Evolutionary conservation across 2,329 filamentous ascomycete species (phyloP).

Genomic region (Metarhizium rileyi): DNA sequence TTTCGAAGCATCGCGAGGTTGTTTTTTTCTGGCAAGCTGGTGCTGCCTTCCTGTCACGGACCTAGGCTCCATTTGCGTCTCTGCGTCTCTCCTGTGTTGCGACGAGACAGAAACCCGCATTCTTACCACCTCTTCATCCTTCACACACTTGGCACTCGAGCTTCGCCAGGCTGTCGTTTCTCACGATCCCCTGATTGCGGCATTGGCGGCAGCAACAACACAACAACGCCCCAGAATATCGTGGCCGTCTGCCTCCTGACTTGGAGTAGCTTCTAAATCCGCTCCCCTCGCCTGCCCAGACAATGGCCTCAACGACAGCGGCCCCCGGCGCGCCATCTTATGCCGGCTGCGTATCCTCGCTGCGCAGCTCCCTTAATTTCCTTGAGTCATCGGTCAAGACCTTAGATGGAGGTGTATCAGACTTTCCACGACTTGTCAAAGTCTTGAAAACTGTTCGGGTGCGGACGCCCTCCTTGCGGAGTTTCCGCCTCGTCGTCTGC

Average conservation of each 20-base stretch:
- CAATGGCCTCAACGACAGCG: conserved; percentile 14
- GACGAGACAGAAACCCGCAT: conserved; percentile 3
- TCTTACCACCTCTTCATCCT: background rate
- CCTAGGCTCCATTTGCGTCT: background rate
- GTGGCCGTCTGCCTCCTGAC: background rate
- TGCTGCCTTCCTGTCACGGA: background rate
- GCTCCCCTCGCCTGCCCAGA: background rate
- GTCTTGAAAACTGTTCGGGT: conserved; percentile 51
- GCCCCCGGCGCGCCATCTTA: conserved; percentile 29
- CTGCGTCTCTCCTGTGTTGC: background rate
- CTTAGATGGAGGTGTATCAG: conserved; percentile 44
- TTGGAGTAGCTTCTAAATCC: background rate
- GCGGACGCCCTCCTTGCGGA: conserved; percentile 15
- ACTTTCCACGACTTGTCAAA: conserved; percentile 45
- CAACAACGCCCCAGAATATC: background rate
- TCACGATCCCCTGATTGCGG: background rate
- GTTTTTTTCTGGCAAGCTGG: background rate
- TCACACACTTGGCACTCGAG: background rate
- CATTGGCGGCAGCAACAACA: background rate
- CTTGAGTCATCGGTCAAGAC: conserved; percentile 51
- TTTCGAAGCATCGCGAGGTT: conserved; percentile 4
- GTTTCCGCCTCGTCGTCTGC: conserved; percentile 1
- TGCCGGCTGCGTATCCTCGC: conserved; percentile 48
- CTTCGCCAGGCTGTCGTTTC: background rate
- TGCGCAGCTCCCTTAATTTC: conserved; percentile 49